phyloP scores from a whole-genome alignment of 108 stramenopile species.

The Cyclostephanos tholiformis region DNA sequence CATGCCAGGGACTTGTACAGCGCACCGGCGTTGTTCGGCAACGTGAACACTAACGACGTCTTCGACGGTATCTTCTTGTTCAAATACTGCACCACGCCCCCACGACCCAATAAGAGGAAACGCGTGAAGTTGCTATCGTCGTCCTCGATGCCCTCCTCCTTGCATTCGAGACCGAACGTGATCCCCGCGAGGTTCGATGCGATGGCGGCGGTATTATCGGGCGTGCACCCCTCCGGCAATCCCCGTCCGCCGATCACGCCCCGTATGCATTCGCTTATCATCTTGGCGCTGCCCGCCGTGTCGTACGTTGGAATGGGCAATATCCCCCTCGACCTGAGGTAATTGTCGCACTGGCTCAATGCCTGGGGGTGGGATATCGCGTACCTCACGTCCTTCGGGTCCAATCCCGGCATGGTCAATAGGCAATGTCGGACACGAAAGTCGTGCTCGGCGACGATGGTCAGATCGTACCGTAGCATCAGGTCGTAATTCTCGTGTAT shows the following conservation, averaged over 20 bases:
- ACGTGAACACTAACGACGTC: constrained; percentile 94
- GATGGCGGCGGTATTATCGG: constrained; percentile 92
- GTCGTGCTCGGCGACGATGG: constrained; percentile 88
- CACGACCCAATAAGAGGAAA: constrained; percentile 88
- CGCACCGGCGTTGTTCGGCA: constrained; percentile 91
- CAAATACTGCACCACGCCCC: constrained; percentile 70
- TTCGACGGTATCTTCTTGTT: constrained; percentile 81
- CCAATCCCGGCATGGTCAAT: constrained; percentile 76
- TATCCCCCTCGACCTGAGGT: constrained; percentile 82
- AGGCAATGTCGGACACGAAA: constrained; percentile 95
- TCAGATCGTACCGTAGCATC: constrained; percentile 92
- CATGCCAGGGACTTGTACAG: constrained; percentile 96
- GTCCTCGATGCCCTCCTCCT: constrained; percentile 94
- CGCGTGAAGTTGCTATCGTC: constrained; percentile 97
- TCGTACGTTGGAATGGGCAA: constrained; percentile 88
- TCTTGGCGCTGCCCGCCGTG: constrained; percentile 97
- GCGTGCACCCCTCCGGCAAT: constrained; percentile 76
- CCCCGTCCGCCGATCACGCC: constrained; percentile 9
- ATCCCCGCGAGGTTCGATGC: constrained; percentile 92
- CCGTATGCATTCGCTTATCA: constrained; percentile 65
- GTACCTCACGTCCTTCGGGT: constrained; percentile 78
- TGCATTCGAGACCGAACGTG: constrained; percentile 89
- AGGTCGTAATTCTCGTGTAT: constrained; percentile 99
- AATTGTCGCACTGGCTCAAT: constrained; percentile 97
- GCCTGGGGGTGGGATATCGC: constrained; percentile 97